These are phyloP conservation scores for Colletotrichum tofieldiae DNA, from an alignment of 2,329 filamentous ascomycete genomes.

Conservation along the genomic window DNA sequence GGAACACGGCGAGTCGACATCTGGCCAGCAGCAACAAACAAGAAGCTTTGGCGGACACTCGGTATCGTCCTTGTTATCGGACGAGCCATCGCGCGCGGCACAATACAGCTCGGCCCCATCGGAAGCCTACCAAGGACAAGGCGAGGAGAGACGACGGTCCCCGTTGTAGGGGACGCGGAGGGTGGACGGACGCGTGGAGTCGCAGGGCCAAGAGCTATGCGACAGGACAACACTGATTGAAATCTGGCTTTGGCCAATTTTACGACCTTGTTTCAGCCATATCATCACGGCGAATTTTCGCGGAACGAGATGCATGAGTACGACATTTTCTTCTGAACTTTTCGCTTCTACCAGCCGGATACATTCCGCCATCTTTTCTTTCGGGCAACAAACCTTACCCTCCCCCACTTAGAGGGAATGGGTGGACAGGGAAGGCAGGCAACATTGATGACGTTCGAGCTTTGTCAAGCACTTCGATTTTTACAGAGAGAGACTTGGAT, in stretches of 20 bases:
- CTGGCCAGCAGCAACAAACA: conserved; percentile 45
- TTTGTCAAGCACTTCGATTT: conserved; percentile 11
- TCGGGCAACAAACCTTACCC: not conserved
- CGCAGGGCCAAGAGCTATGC: conserved; percentile 51
- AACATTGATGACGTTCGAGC: conserved; percentile 8
- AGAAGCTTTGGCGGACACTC: conserved; percentile 52
- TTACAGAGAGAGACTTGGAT: conserved; percentile 14
- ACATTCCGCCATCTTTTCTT: conserved; percentile 6
- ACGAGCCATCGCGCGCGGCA: conserved; percentile 51
- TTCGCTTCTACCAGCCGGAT: conserved; percentile 26
- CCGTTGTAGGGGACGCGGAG: conserved; percentile 15
- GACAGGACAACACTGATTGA: conserved; percentile 49
- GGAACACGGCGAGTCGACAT: conserved; percentile 47
- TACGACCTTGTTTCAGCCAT: conserved; percentile 50
- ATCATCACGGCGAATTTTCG: conserved; percentile 28
- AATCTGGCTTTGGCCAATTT: conserved; percentile 47
- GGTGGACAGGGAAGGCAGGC: not conserved
- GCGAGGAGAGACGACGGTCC: conserved; percentile 34
- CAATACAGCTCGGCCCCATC: conserved; percentile 19
- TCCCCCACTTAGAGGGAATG: not conserved
- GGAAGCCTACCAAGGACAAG: conserved; percentile 43
- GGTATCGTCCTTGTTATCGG: conserved; percentile 62
- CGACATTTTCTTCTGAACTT: conserved; percentile 32
- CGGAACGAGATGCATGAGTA: conserved; percentile 43
- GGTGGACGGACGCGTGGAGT: conserved; percentile 48